Percentiles rank a stretch among this genome's conserved stretches.
phyloP scores from a whole-genome alignment of 805 yeast genomes.

The Yarrowia divulgata region DNA sequence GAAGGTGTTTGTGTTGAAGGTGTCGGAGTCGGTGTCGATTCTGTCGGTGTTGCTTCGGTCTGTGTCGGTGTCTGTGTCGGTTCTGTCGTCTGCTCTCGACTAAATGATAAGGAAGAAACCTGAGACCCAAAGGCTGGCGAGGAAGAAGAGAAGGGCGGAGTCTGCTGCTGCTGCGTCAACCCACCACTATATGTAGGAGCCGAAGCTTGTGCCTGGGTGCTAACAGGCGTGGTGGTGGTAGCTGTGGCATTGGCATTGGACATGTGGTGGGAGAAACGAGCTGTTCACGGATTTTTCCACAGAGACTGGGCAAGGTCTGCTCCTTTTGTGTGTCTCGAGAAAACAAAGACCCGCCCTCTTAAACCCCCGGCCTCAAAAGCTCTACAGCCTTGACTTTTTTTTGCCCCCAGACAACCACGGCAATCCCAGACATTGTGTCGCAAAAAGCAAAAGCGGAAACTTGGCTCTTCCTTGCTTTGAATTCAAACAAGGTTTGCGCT shows the following conservation, averaged over 20 bases:
- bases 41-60: not conserved
- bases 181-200: conserved; percentile 15
- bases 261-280: not conserved
- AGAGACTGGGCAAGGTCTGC: not conserved
- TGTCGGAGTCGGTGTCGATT: not conserved
- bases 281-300: too few relatives aligned
- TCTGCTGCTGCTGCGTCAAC: conserved; percentile 1
- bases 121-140: too few relatives aligned
- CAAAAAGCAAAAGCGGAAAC: conserved; percentile 15
- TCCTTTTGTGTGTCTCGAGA: not conserved
- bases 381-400: conserved; percentile 12
- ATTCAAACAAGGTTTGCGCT: conserved; percentile 14
- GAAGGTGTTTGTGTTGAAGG: not conserved
- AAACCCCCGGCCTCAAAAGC: not conserved
- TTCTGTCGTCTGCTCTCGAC: not conserved
- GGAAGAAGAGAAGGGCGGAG: too few relatives aligned
- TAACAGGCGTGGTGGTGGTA: not conserved
- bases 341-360: too few relatives aligned
- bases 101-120: not conserved
- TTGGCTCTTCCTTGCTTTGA: conserved; percentile 36
- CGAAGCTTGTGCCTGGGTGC: conserved; percentile 25
- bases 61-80: not conserved
- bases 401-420: conserved; percentile 15
- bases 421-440: conserved; percentile 30
- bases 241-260: conserved; percentile 21